These are phyloP conservation scores for Neurospora tetraspora DNA, from an alignment of 495 filamentous ascomycete genomes.

Conservation along the genomic window DNA sequence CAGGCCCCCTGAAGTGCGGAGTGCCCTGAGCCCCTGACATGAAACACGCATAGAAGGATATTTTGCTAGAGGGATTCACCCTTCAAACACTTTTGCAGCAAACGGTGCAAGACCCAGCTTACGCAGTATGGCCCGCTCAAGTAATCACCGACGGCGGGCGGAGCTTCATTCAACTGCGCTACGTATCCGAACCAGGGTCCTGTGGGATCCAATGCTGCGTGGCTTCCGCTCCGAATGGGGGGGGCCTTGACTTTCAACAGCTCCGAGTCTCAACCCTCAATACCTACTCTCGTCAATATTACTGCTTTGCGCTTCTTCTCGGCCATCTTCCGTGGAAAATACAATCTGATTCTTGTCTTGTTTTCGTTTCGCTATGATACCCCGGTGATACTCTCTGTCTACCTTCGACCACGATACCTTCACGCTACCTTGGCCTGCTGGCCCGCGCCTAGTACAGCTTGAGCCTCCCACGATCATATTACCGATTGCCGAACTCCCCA, in stretches of 20 bases:
- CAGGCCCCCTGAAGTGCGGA: not conserved
- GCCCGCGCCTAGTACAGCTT: not conserved
- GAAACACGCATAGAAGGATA: not conserved
- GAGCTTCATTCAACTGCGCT: not conserved
- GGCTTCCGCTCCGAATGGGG: not conserved
- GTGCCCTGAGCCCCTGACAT: not conserved
- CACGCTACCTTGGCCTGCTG: not conserved
- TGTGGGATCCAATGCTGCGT: not conserved
- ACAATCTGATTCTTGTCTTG: not conserved
- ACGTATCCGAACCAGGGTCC: not conserved
- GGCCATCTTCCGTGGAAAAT: not conserved
- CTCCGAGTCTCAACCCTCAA: not conserved
- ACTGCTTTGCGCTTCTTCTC: not conserved
- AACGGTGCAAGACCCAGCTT: not conserved
- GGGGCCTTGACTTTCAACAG: not conserved
- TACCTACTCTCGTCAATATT: not conserved
- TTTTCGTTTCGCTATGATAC: conserved; percentile 22
- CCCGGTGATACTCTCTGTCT: conserved; percentile 14
- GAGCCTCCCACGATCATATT: not conserved
- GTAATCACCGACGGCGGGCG: not conserved
- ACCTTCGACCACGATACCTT: not conserved
- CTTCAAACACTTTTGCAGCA: not conserved
- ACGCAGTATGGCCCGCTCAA: too few species aligned
- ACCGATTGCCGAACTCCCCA: not conserved
- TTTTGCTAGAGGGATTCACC: not conserved